Conservation (phyloP, 768 basidiomycete species). For the Grammothele lineata region DNA sequence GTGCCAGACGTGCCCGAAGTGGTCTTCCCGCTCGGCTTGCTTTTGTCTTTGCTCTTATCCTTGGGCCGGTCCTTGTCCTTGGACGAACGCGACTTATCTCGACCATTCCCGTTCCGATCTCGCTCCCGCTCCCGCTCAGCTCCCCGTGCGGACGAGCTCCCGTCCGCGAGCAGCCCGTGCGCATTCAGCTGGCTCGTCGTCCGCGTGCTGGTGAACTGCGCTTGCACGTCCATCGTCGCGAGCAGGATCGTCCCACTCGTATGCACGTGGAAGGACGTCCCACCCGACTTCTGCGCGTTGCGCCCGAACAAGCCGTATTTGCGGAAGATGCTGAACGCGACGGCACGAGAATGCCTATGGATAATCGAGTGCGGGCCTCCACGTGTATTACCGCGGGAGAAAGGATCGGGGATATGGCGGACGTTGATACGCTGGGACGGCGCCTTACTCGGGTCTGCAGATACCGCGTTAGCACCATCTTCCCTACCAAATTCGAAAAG, state of each 20-base stretch:
- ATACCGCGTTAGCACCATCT: too few species aligned
- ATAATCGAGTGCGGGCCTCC: constrained; percentile 64
- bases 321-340: constrained; percentile 77
- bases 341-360: constrained; percentile 78
- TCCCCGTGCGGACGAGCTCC: constrained; percentile 3
- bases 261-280: constrained; percentile 17
- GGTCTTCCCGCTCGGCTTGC: constrained; percentile 29
- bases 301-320: constrained; percentile 39
- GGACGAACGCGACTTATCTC: constrained; percentile 6
- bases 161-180: constrained; percentile 60
- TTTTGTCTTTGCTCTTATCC: constrained; percentile 24
- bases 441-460: constrained; percentile 46
- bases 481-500: too few species aligned
- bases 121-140: constrained; percentile 21
- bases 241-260: constrained; percentile 47
- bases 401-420: constrained; percentile 49
- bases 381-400: constrained; percentile 34
- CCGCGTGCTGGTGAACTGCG: constrained; percentile 71
- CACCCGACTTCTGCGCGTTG: constrained; percentile 7
- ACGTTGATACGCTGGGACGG: constrained; percentile 68
- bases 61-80: constrained; percentile 28
- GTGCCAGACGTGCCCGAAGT: constrained; percentile 7
- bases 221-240: constrained; percentile 72
- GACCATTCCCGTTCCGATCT: too few species aligned
- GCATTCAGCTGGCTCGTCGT: constrained; percentile 65